Conservation (phyloP, 441 rosid genomes). For the Pelargonium australe region DNA sequence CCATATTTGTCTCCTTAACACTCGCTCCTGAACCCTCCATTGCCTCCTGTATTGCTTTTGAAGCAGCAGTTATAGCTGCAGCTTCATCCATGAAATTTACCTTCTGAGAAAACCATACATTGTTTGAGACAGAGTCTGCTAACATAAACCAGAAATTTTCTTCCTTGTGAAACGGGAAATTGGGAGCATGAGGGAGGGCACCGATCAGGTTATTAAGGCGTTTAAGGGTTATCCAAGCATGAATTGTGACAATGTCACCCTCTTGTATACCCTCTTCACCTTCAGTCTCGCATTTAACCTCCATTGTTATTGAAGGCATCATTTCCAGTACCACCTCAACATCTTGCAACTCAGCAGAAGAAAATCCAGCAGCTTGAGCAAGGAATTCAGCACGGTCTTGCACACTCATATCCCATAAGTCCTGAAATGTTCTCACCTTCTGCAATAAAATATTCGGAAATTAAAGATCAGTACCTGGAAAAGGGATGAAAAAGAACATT, state of each 20-base stretch:
- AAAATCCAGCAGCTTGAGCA: conserved; percentile 62
- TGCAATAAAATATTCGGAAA: conserved; percentile 34
- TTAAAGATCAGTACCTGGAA: not conserved
- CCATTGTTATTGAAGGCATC: conserved; percentile 85
- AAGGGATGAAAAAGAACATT: not conserved
- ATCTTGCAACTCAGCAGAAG: conserved; percentile 60
- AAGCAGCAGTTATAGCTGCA: conserved; percentile 67
- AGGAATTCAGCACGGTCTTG: conserved; percentile 77
- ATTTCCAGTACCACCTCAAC: conserved; percentile 78
- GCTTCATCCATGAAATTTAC: conserved; percentile 95
- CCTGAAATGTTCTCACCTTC: conserved; percentile 89
- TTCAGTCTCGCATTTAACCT: conserved; percentile 82
- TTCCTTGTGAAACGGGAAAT: conserved; percentile 88
- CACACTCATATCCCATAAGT: conserved; percentile 56
- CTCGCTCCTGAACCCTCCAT: conserved; percentile 88
- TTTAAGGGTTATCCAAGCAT: conserved; percentile 80
- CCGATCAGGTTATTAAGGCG: conserved; percentile 71
- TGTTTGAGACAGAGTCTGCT: conserved; percentile 66
- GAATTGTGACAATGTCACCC: conserved; percentile 76
- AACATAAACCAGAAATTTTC: conserved; percentile 92
- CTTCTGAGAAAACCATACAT: conserved; percentile 92
- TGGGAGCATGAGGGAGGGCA: conserved; percentile 90
- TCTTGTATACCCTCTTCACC: conserved; percentile 97
- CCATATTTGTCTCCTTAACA: conserved; percentile 58
- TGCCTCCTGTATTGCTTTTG: conserved; percentile 79